Conservation (phyloP, 805 yeast genomes). For the Scheffersomyces amazonensis region DNA sequence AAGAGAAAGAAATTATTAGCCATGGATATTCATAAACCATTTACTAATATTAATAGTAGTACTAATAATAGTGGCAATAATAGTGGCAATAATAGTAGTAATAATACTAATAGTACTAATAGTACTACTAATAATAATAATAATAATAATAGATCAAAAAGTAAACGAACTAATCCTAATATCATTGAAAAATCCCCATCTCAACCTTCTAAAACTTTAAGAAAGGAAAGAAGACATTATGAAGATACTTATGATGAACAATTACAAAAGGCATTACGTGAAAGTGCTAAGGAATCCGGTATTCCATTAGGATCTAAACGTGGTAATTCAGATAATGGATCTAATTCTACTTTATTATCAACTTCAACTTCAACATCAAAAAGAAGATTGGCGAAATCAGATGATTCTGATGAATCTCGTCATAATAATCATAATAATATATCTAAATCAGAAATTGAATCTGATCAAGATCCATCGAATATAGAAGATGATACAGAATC, state of each 20-base stretch:
- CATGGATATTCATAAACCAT: not conserved
- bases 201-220: slow-evolving; percentile 14
- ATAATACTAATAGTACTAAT: no score
- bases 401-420: slow-evolving; percentile 10
- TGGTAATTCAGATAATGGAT: not conserved
- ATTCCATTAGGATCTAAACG: slow-evolving; percentile 3
- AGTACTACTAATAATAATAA: not conserved
- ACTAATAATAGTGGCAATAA: slow-evolving; percentile 3
- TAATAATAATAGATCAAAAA: slow-evolving; percentile 7
- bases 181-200: slow-evolving; percentile 14
- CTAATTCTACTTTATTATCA: not conserved
- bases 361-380: not conserved
- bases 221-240: slow-evolving; percentile 32
- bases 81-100: slow-evolving; percentile 6
- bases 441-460: slow-evolving; percentile 7
- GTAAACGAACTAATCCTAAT: slow-evolving; percentile 21
- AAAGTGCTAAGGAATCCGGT: slow-evolving; percentile 47
- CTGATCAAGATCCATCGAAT: slow-evolving; percentile 10
- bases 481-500: slow-evolving; percentile 8
- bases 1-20: slow-evolving; percentile 30
- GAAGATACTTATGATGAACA: slow-evolving; percentile 39
- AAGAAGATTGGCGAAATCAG: slow-evolving; percentile 2
- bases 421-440: slow-evolving; percentile 5
- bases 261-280: slow-evolving; percentile 50
- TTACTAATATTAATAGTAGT: not conserved